Conservation (phyloP, 768 basidiomycete species). For the Roridomyces roridus region DNA sequence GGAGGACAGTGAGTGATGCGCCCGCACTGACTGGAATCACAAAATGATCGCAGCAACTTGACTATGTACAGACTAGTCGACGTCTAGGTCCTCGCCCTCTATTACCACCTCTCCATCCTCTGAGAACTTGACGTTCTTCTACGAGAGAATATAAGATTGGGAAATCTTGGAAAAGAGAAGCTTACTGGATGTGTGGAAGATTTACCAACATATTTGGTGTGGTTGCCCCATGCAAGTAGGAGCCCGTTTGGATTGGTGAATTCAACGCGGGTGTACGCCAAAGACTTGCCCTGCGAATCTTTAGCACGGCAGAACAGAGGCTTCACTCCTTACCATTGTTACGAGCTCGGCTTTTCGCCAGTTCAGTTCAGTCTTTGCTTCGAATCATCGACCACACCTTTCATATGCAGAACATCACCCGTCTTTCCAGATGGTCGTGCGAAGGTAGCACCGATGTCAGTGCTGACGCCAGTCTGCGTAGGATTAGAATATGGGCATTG, state of each 20-base stretch:
- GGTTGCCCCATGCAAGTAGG: constrained; percentile 37
- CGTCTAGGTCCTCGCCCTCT: constrained; percentile 64
- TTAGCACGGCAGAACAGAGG: not conserved
- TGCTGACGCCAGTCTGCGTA: constrained; percentile 73
- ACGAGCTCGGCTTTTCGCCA: constrained; percentile 55
- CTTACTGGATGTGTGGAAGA: constrained; percentile 55
- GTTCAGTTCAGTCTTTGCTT: no score
- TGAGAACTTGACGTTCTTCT: constrained; percentile 83
- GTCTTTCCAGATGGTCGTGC: constrained; percentile 68
- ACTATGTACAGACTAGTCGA: constrained; percentile 13
- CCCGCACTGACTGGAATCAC: not conserved
- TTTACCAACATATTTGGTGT: constrained; percentile 86
- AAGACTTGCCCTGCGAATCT: constrained; percentile 63
- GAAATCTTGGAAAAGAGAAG: constrained; percentile 1
- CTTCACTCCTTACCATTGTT: constrained; percentile 59
- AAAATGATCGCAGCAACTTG: not conserved
- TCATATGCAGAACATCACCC: constrained; percentile 71
- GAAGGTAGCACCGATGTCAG: constrained; percentile 75
- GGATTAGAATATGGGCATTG: not conserved
- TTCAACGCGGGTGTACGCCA: constrained; percentile 84
- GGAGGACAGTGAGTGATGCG: not conserved
- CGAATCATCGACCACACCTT: constrained; percentile 13
- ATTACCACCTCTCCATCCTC: constrained; percentile 76
- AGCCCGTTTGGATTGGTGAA: constrained; percentile 52
- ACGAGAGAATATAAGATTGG: constrained; percentile 5